Percentiles rank a stretch among this genome's conserved stretches.
Evolutionary conservation across 352 stramenopile genomes (phyloP).

Genomic region (Blastocystis sp.): DNA sequence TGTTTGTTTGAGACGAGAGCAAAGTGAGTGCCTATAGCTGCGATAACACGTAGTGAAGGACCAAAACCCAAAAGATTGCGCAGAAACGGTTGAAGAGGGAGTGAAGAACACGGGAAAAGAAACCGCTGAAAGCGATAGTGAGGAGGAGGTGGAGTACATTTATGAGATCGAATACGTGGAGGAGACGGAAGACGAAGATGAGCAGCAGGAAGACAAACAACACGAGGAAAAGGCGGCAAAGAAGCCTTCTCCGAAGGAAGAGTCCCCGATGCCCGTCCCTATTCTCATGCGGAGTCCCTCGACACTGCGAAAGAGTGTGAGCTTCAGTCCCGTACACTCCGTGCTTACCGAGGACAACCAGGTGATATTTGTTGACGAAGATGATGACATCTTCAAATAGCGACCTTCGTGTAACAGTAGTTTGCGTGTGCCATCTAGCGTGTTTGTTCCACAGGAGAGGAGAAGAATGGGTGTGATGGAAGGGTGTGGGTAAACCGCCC

Average conservation of each 20-base stretch:
- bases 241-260: neutral
- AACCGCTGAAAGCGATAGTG: conserved; percentile 8
- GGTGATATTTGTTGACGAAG: conserved; percentile 53
- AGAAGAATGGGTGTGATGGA: too few relatives aligned
- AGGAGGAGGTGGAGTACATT: conserved; percentile 57
- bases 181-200: conserved; percentile 16
- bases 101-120: neutral
- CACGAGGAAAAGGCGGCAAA: neutral
- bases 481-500: too few relatives aligned
- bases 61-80: neutral
- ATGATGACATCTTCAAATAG: conserved; percentile 65
- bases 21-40: neutral
- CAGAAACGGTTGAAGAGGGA: neutral
- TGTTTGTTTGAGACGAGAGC: neutral
- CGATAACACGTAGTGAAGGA: neutral
- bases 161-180: conserved; percentile 59
- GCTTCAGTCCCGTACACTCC: conserved; percentile 53
- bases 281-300: conserved; percentile 25
- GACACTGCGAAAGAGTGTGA: conserved; percentile 42
- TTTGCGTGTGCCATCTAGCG: too few relatives aligned
- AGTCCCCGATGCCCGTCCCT: neutral
- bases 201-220: neutral
- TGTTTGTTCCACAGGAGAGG: too few relatives aligned
- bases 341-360: conserved; percentile 43
- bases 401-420: neutral